Base-by-base conservation (phyloP, 371 early-diverging fungal species). In the Syncephalastrum sp. region DNA sequence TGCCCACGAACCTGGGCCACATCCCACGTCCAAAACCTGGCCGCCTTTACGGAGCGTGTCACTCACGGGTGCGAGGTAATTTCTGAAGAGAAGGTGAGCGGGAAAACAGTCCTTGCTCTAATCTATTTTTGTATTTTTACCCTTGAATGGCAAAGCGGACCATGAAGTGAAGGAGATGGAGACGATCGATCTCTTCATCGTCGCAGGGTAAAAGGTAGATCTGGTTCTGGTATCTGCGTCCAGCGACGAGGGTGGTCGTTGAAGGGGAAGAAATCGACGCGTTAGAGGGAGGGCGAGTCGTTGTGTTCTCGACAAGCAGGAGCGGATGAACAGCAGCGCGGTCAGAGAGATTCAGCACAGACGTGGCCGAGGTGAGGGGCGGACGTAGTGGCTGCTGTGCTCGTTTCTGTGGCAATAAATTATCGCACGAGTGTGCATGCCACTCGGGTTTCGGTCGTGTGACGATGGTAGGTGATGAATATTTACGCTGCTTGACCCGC, bases 1-100 rank as follows among this genome's bases (percentile, higher is more conserved):
- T 24, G 80, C 70, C 85, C 85, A 84, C 3, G 79, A 58, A 1
- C 85, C 85, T 14, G 73, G 67, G 4, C 85, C 85, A 54, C 82
- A 82, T 2, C 82, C 85, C 17, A 82, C 73, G 59, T 79, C 79
- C 15, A 79, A 56, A 3, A 79, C 71, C 12, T 64, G 64, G n/a
- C 64, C 74, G 1, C 79, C 79, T 45, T 75, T 73, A 29, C 79
- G 66, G 27, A 79, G 52, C 5, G 67, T 46, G 42, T 80, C 81
- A 47, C 62, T 75, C 23, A 80, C 77, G 27, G 81, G 81, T 33
- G 81, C 75, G n/a, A 77, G 54, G 53, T 77, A 80, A 38, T 75
- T 77, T 41, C 79, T 74, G 54, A 38, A 54, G 42, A 50, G 15
- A 48, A 47, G 5, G 38, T 33, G 7, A 33, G 12, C 50, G 27